Evolutionary conservation across 495 filamentous ascomycete genomes (phyloP), one percentile per base, ranked within the genome.

Genomic region (Penicillium chermesinum): DNA sequence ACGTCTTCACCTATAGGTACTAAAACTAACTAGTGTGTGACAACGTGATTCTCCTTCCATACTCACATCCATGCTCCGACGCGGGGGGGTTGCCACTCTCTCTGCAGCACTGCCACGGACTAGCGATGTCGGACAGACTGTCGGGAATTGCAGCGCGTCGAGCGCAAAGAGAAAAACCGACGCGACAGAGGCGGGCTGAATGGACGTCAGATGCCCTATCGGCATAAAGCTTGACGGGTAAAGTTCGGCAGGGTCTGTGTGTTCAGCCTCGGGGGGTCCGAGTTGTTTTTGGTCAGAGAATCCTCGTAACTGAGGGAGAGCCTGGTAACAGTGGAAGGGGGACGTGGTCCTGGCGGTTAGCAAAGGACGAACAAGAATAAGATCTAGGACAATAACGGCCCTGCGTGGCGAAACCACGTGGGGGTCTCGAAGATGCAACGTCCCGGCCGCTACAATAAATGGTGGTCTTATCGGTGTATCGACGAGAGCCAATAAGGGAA

Each of bases 381-480:
- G 50, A 40, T 48, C 50, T 48, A 48, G 40, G 8, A 21, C 9
- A 48, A 34, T 44, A 48, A 48, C 46, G 46, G 35, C 46, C 51
- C 40, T 53, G 44, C 49, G 43, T 46, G 49, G 6, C 18, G n/a
- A n/a, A 34, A 38, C 45, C 54, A 57, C 54, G 54, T 57, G 54
- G 52, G 39, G 25, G 34, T 46, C 2, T 38, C 16, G 13, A 44
- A 51, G 42, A 52, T 55, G 52, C 47, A 48, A 50, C 39, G 17
- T 44, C 25, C 36, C 51, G 47, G 38, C 42, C 14, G n/a, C 42
- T 44, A 15, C 38, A 17, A 10, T 48, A 20, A 21, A 19, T 18
- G 22, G 7, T 2, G 17, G 25, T 39, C 48, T 44, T 39, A 50
- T 50, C 48, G 48, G 48, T 50, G 48, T 44, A 39, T 7, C 20